Evolutionary conservation across 2,329 filamentous ascomycete species (phyloP), one percentile per base, ranked within the genome.

Genomic region (Fusarium solani-melongenae): DNA sequence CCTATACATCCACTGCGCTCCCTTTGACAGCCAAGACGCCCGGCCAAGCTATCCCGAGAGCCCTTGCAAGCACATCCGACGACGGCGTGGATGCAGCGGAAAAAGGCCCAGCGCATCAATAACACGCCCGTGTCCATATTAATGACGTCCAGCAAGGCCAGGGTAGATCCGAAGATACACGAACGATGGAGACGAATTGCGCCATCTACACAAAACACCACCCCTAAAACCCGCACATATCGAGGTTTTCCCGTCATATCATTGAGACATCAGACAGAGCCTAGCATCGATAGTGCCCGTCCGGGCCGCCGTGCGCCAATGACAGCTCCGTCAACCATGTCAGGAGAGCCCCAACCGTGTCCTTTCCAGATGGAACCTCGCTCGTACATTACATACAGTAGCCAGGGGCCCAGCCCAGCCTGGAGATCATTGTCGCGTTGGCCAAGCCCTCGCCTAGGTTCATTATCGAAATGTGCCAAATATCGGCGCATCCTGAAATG

Each of bases 281-380:
- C 66, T 66, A 53, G 67, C 64, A 62, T 69, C 69, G 69, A 62
- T 73, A 74, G 73, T 74, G 63, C 29, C 67, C 57, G 56, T 68
- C 29, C 65, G 57, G 44, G 64, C 63, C 60, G 72, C 39, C 24
- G 49, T 65, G 67, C 65, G 62, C 74, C 70, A 76, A 69, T 76
- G 56, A 72, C 63, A 69, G 49, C 55, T 38, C 62, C 60, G 66
- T 31, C 62, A 77, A 66, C 74, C 74, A 70, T 77, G 73, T 55
- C 69, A 73, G 67, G 64, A 69, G 59, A 69, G 71, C 61, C 70
- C 64, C 64, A 38, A 49, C n/a, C 38, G 17, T 66, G 49, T 36
- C 38, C 41, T 51, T 36, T 53, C 33, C 34, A 33, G 53, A 74
- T 61, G 71, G 61, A 60, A 59, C 44, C 39, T 27, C 14, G 46